Evolutionary conservation across 2,329 filamentous ascomycete species (phyloP), one percentile per base, ranked within the genome.

Genomic region (Diaporthe eres): DNA sequence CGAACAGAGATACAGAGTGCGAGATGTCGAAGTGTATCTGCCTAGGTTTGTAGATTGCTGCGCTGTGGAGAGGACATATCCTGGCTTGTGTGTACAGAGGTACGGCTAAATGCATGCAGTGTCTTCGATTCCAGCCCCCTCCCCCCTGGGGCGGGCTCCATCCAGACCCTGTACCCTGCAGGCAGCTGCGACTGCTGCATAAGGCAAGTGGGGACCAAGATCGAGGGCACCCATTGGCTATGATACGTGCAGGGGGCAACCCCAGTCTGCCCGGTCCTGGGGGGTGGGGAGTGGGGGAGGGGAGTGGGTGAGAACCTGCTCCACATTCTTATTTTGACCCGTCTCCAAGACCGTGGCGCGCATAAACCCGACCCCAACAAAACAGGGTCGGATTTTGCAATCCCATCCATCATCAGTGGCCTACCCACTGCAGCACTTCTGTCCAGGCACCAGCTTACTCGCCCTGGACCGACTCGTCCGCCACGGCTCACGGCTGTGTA

Each of bases 291-390:
- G 42, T 12, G 25, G 68, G 53, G 37, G 49, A 28, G 47, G 13
- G 12, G 13, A n/a, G 47, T 70, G n/a, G 51, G 49, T 31, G 39
- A 31, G 63, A 22, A 15, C 25, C 12, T 22, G 15, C 60, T 73
- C 71, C 71, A 31, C 71, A 63, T 63, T 63, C 58, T 65, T 73
- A 73, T 44, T 73, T 37, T 34, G 31, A 73, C 71, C 58, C 71
- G 51, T 58, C 68, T 31, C 58, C 39, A 39, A 51, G 47, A 51
- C 31, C 34, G 47, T 53, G 71, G 60, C 71, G 57, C 34, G 47
- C 57, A 39, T 49, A 72, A 53, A 63, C 28, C 71, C 42, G 57
- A 65, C 42, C 53, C 63, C 63, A 68, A 49, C 63, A 68, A 51
- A 25, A 37, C 13, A 12, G 15, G 13, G 31, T 15, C 34, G 65